Evolutionary conservation across 2,329 filamentous ascomycete species (phyloP).

Genomic region (Raffaelea ambrosiae): DNA sequence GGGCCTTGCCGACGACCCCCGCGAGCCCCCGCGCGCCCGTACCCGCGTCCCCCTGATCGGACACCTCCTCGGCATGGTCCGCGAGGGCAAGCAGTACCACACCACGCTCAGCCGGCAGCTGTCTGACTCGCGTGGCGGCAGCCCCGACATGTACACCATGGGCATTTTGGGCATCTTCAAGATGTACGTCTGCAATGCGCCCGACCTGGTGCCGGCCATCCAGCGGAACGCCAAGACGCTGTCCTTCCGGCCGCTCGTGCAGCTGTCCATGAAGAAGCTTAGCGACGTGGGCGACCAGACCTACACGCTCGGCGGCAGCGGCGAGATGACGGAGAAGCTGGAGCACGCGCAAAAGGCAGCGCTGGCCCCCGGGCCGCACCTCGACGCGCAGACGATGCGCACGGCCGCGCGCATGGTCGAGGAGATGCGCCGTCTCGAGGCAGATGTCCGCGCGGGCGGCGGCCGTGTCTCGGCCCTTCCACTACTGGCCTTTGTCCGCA

Average conservation of each 20-base stretch:
- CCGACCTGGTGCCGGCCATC: background rate
- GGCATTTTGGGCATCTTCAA: background rate
- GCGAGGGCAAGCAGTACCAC: background rate
- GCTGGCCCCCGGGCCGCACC: background rate
- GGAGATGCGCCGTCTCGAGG: background rate
- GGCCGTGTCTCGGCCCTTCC: no score
- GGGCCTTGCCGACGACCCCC: background rate
- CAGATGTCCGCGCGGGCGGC: no score
- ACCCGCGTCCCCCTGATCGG: background rate
- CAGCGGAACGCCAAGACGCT: background rate
- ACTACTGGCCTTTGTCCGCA: background rate
- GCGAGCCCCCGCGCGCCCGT: background rate
- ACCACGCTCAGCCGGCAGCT: background rate
- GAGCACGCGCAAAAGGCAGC: background rate
- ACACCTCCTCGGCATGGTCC: background rate
- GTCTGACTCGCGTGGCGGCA: no score
- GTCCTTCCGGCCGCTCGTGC: background rate
- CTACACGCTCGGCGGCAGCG: background rate
- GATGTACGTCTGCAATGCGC: background rate
- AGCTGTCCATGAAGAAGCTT: background rate
- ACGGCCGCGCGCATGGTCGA: background rate
- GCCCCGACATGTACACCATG: background rate
- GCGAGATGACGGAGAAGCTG: background rate
- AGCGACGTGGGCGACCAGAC: background rate
- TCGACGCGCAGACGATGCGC: background rate